Evolutionary conservation across 768 basidiomycete species (phyloP).

Genomic region (Tephrocybe sp.): DNA sequence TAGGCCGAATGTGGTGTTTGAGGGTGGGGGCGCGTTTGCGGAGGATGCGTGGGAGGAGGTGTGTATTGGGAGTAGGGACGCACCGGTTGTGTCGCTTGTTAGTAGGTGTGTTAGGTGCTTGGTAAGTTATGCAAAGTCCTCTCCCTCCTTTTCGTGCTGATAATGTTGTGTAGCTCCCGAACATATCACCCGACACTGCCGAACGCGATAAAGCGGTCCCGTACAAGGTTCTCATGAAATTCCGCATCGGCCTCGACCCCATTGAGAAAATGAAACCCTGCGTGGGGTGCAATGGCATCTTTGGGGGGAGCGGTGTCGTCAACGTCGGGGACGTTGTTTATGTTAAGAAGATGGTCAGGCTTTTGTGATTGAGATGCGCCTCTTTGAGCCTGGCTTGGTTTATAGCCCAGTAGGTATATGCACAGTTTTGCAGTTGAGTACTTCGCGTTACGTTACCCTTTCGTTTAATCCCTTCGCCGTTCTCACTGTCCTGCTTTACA

Average conservation of each 20-base stretch:
- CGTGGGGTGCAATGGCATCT: constrained; percentile 66
- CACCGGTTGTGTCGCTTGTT: constrained; percentile 56
- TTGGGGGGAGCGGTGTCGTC: constrained; percentile 48
- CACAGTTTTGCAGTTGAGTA: neutral
- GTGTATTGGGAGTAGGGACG: constrained; percentile 41
- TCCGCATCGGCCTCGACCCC: constrained; percentile 61
- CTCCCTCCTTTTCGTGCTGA: neutral
- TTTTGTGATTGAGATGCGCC: neutral
- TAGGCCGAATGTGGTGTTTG: constrained; percentile 73
- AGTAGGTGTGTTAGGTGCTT: constrained; percentile 72
- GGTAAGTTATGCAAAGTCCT: constrained; percentile 39
- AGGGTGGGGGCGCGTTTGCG: constrained; percentile 66
- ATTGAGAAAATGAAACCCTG: constrained; percentile 51
- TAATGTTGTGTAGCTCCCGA: constrained; percentile 55
- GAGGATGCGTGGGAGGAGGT: constrained; percentile 74
- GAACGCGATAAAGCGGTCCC: constrained; percentile 71
- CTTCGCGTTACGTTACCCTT: no score
- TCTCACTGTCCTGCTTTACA: no score
- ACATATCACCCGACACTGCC: constrained; percentile 66
- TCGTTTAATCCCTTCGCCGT: no score
- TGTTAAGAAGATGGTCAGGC: constrained; percentile 38
- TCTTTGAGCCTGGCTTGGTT: neutral
- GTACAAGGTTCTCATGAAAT: constrained; percentile 74
- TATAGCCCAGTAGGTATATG: neutral
- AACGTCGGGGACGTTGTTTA: constrained; percentile 62